Base-by-base conservation (phyloP, 305 asterid species). In the Fraxinus angustifolia region DNA sequence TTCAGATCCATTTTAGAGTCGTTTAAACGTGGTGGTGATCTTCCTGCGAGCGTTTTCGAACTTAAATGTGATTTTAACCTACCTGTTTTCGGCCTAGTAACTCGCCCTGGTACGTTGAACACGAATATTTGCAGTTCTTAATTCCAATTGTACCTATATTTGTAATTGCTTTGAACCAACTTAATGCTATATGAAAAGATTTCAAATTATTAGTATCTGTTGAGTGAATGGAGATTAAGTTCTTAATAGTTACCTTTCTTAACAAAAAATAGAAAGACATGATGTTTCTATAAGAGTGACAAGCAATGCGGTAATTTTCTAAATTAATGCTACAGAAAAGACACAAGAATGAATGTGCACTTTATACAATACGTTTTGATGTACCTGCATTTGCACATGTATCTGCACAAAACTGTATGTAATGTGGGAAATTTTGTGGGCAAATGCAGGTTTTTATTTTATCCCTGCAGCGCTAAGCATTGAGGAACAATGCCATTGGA, bases 401-500 rank as follows among this genome's bases (percentile, higher is more conserved):
- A 50, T 50, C 7, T n/a, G 21, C 19, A 50, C 11, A 38, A 38
- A 38, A 2, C 14, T 38, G 48, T 38, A 38, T 38, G 48, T 38
- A 38, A 38, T 8, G 48, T 38, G 48, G 48, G 48, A 38, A 38
- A 38, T 67, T 72, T 58, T 19, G 33, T 26, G 85, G 80, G 77
- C 60, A 77, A 82, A 31, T 89, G 81, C 89, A 94, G 99, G 98
- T 72, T 94, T 94, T 87, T 94, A 90, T 87, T 96, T 92, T 88
- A 91, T 94, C 83, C 97, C 99, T 67, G 92, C 92, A 71, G 97
- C 97, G 19, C 88, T 96, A 81, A 90, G 89, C 77, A 30, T 88
- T 78, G 93, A 91, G 85, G 97, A 93, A 80, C 98, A 96, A 81
- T 88, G 93, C 82, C 88, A 72, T 3, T 96, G 98, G 99, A 90